Conservation (phyloP, 2,329 filamentous ascomycete genomes). For the Penicillium sp. region DNA sequence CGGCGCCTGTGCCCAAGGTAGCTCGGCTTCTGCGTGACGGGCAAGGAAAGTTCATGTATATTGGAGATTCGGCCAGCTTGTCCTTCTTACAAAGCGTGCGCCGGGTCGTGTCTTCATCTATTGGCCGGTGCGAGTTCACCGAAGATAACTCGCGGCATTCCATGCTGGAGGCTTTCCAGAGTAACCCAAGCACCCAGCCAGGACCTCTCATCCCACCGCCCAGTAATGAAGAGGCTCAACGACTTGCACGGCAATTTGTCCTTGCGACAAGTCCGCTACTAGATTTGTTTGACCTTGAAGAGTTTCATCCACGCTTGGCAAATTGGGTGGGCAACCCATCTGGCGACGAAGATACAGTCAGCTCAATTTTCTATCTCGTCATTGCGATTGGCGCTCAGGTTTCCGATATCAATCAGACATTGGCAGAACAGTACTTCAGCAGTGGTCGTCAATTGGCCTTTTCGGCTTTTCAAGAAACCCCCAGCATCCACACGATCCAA, state of each 20-base stretch:
- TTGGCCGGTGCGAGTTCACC: slow-evolving; percentile 46
- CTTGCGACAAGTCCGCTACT: slow-evolving; percentile 52
- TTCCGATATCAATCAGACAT: slow-evolving; percentile 40
- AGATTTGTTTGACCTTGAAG: slow-evolving; percentile 51
- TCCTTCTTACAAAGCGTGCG: slow-evolving; percentile 57
- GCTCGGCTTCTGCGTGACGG: slow-evolving; percentile 53
- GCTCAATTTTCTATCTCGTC: slow-evolving; percentile 54
- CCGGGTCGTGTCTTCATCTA: slow-evolving; percentile 50
- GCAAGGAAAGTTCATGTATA: slow-evolving; percentile 57
- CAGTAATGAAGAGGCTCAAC: slow-evolving; percentile 42
- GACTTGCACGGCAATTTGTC: slow-evolving; percentile 46
- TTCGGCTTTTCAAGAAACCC: slow-evolving; percentile 50
- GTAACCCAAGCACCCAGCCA: slow-evolving; percentile 29
- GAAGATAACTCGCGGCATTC: slow-evolving; percentile 45
- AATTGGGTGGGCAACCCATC: slow-evolving; percentile 41
- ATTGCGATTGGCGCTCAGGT: slow-evolving; percentile 53
- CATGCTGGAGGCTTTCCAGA: slow-evolving; percentile 45
- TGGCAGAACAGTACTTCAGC: slow-evolving; percentile 51
- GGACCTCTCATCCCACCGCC: slow-evolving; percentile 35
- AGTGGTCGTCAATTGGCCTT: slow-evolving; percentile 49
- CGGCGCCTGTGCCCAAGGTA: slow-evolving; percentile 39
- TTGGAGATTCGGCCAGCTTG: slow-evolving; percentile 56
- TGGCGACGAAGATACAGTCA: slow-evolving; percentile 44
- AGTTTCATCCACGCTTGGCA: slow-evolving; percentile 43
- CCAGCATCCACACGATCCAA: slow-evolving; percentile 54